These are phyloP conservation scores for Nidula microcarpa DNA, from an alignment of 768 basidiomycete genomes.

Conservation along the genomic window DNA sequence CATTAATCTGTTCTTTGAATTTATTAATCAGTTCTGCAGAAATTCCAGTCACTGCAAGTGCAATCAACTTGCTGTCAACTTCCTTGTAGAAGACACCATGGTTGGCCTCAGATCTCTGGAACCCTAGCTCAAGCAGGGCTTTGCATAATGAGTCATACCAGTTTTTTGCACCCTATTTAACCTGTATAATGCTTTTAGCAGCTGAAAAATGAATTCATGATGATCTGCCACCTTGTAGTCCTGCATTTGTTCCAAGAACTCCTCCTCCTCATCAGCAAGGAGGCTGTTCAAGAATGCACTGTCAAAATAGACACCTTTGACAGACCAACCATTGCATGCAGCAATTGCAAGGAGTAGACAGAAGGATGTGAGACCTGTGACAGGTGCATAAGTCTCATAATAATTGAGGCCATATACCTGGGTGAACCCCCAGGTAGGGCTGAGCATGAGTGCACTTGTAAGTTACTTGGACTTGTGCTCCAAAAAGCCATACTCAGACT, in stretches of 20 bases:
- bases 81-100: no score
- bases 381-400: slow-evolving; percentile 1
- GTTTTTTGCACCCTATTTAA: neutral
- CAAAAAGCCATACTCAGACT: no score
- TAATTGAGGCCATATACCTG: no score
- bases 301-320: neutral
- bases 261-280: no score
- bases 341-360: neutral
- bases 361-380: neutral
- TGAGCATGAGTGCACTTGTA: no score
- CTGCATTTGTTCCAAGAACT: no score
- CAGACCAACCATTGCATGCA: neutral
- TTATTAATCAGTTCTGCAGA: slow-evolving; percentile 3
- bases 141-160: neutral
- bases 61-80: no score
- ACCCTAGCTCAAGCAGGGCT: neutral
- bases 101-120: neutral
- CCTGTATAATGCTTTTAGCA: neutral
- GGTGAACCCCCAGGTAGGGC: no score
- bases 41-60: slow-evolving; percentile 15
- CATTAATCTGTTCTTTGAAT: slow-evolving; percentile 12
- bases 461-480: no score
- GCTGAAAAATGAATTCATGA: neutral
- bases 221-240: neutral
- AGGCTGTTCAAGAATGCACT: neutral